phyloP scores from a whole-genome alignment of 2,329 filamentous ascomycete species.

The Aspergillus pseudoterreus region DNA sequence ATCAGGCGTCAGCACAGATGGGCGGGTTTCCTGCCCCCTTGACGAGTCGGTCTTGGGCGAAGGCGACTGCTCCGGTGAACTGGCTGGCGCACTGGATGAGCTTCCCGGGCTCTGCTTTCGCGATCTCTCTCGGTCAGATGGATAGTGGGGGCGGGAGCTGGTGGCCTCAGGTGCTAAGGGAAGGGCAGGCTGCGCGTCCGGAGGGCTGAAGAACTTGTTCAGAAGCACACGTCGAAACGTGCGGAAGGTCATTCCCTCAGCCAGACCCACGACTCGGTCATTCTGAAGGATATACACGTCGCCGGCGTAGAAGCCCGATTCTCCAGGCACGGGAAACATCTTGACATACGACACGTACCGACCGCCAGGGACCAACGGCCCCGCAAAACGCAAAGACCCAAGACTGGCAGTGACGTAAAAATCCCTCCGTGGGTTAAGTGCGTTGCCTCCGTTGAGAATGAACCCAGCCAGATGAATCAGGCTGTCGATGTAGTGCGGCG shows the following conservation, averaged over 20 bases:
- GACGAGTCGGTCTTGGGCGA: too few relatives aligned
- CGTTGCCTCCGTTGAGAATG: slow-evolving; percentile 28
- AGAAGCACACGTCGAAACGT: slow-evolving; percentile 19
- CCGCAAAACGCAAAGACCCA: slow-evolving; percentile 22
- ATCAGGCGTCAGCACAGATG: too few relatives aligned
- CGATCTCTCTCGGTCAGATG: too few relatives aligned
- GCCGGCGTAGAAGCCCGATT: slow-evolving; percentile 31
- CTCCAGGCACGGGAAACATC: slow-evolving; percentile 26
- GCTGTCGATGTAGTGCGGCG: slow-evolving; percentile 38
- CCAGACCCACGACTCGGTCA: slow-evolving; percentile 28
- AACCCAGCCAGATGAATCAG: slow-evolving; percentile 35
- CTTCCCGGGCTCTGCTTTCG: too few relatives aligned
- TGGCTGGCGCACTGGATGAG: too few relatives aligned
- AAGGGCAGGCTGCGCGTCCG: background rate
- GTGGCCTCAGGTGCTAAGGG: too few relatives aligned
- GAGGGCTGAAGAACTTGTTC: slow-evolving; percentile 15
- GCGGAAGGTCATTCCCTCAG: slow-evolving; percentile 34
- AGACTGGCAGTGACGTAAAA: slow-evolving; percentile 36
- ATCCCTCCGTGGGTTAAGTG: slow-evolving; percentile 22
- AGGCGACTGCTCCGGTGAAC: too few relatives aligned
- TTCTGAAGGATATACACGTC: slow-evolving; percentile 40
- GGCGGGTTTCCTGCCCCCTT: too few relatives aligned
- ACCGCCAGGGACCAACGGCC: slow-evolving; percentile 20
- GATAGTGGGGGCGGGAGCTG: too few relatives aligned
- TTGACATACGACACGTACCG: slow-evolving; percentile 31